These are phyloP conservation scores for Aaosphaeria arxii DNA, from an alignment of 2,329 filamentous ascomycete species.

Conservation along the genomic window DNA sequence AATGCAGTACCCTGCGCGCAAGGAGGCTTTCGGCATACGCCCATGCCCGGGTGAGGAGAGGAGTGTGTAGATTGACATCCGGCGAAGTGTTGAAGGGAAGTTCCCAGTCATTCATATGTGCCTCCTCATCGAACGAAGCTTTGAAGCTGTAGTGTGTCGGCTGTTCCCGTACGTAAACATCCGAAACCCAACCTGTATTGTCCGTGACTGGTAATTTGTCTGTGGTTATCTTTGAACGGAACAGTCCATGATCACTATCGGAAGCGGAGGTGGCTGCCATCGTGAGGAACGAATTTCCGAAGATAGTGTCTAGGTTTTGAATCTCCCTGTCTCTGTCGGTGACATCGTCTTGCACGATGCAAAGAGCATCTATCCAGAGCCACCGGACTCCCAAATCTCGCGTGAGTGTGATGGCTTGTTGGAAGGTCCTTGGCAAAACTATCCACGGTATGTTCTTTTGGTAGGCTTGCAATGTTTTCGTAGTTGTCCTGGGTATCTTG, in stretches of 20 bases:
- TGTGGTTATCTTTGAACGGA: slow-evolving; percentile 18
- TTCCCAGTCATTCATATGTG: slow-evolving; percentile 36
- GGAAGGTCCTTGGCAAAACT: slow-evolving; percentile 28
- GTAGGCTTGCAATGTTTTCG: slow-evolving; percentile 20
- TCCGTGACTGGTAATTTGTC: slow-evolving; percentile 34
- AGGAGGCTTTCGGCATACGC: slow-evolving; percentile 30
- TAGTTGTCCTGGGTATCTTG: slow-evolving; percentile 26
- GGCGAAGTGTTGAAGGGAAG: slow-evolving; percentile 29
- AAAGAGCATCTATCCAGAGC: slow-evolving; percentile 36
- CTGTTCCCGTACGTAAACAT: slow-evolving; percentile 33
- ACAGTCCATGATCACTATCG: slow-evolving; percentile 26
- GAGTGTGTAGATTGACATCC: slow-evolving; percentile 26
- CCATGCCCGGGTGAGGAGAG: slow-evolving; percentile 33
- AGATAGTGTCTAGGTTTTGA: slow-evolving; percentile 25
- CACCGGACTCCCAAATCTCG: slow-evolving; percentile 33
- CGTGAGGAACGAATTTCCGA: slow-evolving; percentile 30
- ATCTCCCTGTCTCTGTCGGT: slow-evolving; percentile 25
- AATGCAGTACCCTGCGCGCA: slow-evolving; percentile 30
- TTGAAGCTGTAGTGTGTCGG: slow-evolving; percentile 37
- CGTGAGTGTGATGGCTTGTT: slow-evolving; percentile 34
- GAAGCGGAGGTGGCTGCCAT: slow-evolving; percentile 30
- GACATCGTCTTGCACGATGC: slow-evolving; percentile 29
- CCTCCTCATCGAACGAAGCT: slow-evolving; percentile 28
- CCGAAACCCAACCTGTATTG: slow-evolving; percentile 26
- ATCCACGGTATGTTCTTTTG: slow-evolving; percentile 27